Conservation (phyloP, 306 rosid species). For the Cucurbita moschata region DNA sequence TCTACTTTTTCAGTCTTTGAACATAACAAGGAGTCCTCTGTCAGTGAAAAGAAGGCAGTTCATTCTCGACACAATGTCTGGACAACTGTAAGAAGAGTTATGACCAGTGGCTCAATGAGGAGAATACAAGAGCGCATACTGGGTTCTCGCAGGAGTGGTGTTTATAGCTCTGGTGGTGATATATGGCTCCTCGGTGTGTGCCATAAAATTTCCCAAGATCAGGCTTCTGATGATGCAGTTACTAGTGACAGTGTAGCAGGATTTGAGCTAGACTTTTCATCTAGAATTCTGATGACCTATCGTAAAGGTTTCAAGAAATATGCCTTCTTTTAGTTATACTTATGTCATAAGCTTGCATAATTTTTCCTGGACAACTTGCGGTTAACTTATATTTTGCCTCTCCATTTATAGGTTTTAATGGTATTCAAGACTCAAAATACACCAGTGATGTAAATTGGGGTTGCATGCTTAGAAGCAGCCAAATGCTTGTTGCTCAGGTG, state of each 20-base stretch:
- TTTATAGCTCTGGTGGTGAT: slow-evolving; percentile 62
- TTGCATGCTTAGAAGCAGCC: slow-evolving; percentile 95
- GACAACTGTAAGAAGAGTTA: slow-evolving; percentile 65
- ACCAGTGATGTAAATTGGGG: slow-evolving; percentile 95
- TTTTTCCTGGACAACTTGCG: neutral
- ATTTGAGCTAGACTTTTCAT: slow-evolving; percentile 62
- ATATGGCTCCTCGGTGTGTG: slow-evolving; percentile 89
- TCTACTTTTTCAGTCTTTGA: slow-evolving; percentile 64
- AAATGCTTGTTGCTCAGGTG: slow-evolving; percentile 98
- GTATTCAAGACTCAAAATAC: slow-evolving; percentile 65
- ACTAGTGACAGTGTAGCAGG: slow-evolving; percentile 29
- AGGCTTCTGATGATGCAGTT: slow-evolving; percentile 34
- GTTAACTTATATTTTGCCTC: slow-evolving; percentile 1
- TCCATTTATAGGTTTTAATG: slow-evolving; percentile 51
- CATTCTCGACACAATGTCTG: slow-evolving; percentile 56
- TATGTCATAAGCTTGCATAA: neutral
- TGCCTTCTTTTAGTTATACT: neutral
- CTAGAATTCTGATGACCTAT: slow-evolving; percentile 78
- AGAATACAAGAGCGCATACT: slow-evolving; percentile 68
- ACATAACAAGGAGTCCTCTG: slow-evolving; percentile 45
- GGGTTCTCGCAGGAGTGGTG: slow-evolving; percentile 53
- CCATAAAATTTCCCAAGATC: slow-evolving; percentile 44
- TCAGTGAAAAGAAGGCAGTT: slow-evolving; percentile 58
- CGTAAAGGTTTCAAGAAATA: slow-evolving; percentile 49
- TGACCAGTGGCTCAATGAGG: slow-evolving; percentile 66